A percentile compares a stretch with the other conserved stretches of the same genome.
Evolutionary conservation across 2,329 filamentous ascomycete genomes (phyloP).

Genomic region (Laburnicola sp.): DNA sequence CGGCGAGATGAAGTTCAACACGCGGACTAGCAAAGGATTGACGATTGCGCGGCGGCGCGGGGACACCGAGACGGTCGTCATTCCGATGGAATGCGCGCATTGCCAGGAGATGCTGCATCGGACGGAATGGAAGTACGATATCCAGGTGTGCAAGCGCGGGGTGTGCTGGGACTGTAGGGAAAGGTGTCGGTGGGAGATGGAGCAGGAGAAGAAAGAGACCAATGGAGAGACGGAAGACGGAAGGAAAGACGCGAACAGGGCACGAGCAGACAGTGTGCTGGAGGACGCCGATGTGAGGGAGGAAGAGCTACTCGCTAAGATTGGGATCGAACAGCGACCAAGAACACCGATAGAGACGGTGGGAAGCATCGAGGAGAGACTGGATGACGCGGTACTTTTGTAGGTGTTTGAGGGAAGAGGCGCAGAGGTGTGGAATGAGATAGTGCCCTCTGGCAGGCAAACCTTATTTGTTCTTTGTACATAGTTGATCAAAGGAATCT

Average conservation of each 20-base stretch:
- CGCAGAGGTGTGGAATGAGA: not conserved
- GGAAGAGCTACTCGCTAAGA: slow-evolving; percentile 26
- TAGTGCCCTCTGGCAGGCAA: slow-evolving; percentile 15
- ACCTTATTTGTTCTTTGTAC: slow-evolving; percentile 16
- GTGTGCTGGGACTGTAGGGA: slow-evolving; percentile 43
- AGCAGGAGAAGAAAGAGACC: slow-evolving; percentile 16
- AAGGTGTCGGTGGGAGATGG: slow-evolving; percentile 37
- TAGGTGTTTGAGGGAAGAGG: not conserved
- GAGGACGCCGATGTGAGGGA: slow-evolving; percentile 24
- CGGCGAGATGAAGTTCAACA: slow-evolving; percentile 21
- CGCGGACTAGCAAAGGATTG: slow-evolving; percentile 37
- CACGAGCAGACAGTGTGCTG: slow-evolving; percentile 38
- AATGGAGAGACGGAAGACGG: slow-evolving; percentile 5
- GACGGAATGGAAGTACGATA: slow-evolving; percentile 41
- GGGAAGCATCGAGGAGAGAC: slow-evolving; percentile 25
- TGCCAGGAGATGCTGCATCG: slow-evolving; percentile 41
- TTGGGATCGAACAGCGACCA: slow-evolving; percentile 23
- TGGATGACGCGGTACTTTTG: slow-evolving; percentile 10
- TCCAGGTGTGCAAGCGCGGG: slow-evolving; percentile 36
- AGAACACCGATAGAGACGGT: slow-evolving; percentile 23
- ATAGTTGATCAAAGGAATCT: slow-evolving; percentile 9
- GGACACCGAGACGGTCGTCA: slow-evolving; percentile 34
- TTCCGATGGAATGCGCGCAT: slow-evolving; percentile 37
- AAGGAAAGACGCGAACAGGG: slow-evolving; percentile 25
- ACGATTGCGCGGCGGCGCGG: slow-evolving; percentile 34